Conservation (phyloP, 1,139 yeast species). For the Candida dubliniensis region DNA sequence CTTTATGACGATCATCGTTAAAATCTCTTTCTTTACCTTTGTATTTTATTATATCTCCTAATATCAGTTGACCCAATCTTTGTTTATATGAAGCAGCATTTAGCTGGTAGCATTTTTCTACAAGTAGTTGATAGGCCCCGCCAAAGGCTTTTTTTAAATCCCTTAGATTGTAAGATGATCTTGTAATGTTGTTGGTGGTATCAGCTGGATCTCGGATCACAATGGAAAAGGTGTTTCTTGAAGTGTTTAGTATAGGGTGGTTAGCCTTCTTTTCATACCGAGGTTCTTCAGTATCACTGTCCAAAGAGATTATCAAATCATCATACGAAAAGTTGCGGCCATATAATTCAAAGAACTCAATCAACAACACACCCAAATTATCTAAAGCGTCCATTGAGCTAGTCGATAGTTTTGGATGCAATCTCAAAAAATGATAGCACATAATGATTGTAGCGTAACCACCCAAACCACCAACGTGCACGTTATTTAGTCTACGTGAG, state of each 20-base stretch:
- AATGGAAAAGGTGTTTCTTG: slow-evolving; percentile 60
- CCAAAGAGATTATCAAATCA: slow-evolving; percentile 65
- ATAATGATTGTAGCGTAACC: slow-evolving; percentile 91
- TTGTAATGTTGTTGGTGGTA: slow-evolving; percentile 72
- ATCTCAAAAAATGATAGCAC: slow-evolving; percentile 74
- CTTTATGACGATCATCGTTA: slow-evolving; percentile 69
- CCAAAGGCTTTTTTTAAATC: slow-evolving; percentile 85
- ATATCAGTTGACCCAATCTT: slow-evolving; percentile 69
- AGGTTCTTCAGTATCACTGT: slow-evolving; percentile 46
- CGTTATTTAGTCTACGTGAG: slow-evolving; percentile 79
- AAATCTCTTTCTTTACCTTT: slow-evolving; percentile 78
- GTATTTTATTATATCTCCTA: slow-evolving; percentile 79
- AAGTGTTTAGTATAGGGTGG: slow-evolving; percentile 54
- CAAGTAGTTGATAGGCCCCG: slow-evolving; percentile 83
- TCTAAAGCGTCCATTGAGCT: slow-evolving; percentile 65
- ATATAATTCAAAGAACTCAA: slow-evolving; percentile 93
- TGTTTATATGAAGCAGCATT: slow-evolving; percentile 63
- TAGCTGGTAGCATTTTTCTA: slow-evolving; percentile 65
- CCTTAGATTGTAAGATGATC: slow-evolving; percentile 81
- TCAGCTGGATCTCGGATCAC: slow-evolving; percentile 94
- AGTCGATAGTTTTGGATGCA: slow-evolving; percentile 79
- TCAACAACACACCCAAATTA: slow-evolving; percentile 82
- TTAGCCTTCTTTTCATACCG: slow-evolving; percentile 58
- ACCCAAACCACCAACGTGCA: slow-evolving; percentile 95
- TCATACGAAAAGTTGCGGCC: slow-evolving; percentile 92